Conservation (phyloP, 768 basidiomycete species). For the Mrakia frigida region DNA sequence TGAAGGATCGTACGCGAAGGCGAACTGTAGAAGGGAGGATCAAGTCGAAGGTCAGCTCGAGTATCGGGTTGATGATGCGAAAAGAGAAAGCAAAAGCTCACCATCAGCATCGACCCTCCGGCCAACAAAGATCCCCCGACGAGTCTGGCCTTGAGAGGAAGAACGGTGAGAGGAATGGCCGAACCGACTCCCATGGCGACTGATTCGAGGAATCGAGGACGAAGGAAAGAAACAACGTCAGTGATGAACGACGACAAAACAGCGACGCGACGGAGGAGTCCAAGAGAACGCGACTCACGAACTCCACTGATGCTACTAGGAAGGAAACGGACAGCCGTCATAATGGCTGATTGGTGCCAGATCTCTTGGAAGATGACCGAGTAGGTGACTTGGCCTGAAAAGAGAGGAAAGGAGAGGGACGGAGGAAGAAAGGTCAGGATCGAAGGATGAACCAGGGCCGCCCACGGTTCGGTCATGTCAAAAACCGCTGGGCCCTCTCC, state of each 20-base stretch:
- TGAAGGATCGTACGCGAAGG: neutral
- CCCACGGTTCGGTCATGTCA: too few relatives aligned
- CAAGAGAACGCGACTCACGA: neutral
- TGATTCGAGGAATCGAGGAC: neutral
- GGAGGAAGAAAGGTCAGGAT: neutral
- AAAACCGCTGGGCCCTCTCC: too few relatives aligned
- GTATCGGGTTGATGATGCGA: neutral
- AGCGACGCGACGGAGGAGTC: neutral
- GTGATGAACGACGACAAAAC: neutral
- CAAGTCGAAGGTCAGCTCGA: neutral
- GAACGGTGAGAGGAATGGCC: neutral
- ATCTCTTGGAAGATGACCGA: slow-evolving; percentile 13
- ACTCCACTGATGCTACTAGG: neutral
- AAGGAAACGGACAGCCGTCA: slow-evolving; percentile 23
- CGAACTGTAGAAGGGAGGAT: neutral
- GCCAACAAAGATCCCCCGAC: neutral
- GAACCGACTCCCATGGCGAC: neutral
- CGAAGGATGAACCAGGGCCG: too few relatives aligned
- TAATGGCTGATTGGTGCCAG: slow-evolving; percentile 8
- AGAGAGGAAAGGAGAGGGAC: too few relatives aligned
- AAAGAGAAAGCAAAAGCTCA: neutral
- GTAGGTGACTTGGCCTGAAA: slow-evolving; percentile 14
- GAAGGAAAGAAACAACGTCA: neutral
- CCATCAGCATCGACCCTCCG: neutral
- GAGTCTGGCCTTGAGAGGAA: slow-evolving; percentile 4